Conservation (phyloP, 805 yeast genomes). For the Candida coquimbonensis region DNA sequence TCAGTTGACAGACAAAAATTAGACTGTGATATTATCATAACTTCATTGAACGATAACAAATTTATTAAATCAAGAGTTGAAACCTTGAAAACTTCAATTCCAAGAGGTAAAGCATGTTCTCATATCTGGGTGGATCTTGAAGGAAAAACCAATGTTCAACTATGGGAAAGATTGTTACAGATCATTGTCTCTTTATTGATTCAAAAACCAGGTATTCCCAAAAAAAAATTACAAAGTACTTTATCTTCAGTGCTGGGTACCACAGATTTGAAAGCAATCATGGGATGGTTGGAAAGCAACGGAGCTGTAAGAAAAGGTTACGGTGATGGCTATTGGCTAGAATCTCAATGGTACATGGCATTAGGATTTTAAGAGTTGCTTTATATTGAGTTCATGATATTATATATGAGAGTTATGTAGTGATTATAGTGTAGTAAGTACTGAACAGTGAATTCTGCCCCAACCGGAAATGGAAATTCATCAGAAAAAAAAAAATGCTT, state of each 20-base stretch:
- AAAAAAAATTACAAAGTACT: constrained; percentile 17
- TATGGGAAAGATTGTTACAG: constrained; percentile 56
- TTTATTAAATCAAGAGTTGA: constrained; percentile 5
- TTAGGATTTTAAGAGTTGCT: constrained; percentile 24
- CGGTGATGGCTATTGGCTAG: constrained; percentile 36
- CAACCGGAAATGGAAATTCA: not conserved
- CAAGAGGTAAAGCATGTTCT: constrained; percentile 55
- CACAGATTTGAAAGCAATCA: constrained; percentile 31
- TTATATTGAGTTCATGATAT: not conserved
- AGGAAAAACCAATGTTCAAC: constrained; percentile 48
- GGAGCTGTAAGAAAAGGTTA: constrained; percentile 29
- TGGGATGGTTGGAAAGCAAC: constrained; percentile 40
- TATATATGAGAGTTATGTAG: not conserved
- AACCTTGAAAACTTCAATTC: constrained; percentile 34
- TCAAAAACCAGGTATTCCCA: constrained; percentile 49
- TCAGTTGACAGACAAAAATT: constrained; percentile 59
- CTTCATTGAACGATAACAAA: constrained; percentile 9
- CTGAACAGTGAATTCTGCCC: not conserved
- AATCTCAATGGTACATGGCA: constrained; percentile 38
- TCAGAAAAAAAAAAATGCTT: not conserved
- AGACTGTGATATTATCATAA: constrained; percentile 54
- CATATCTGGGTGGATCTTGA: constrained; percentile 64
- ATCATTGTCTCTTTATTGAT: constrained; percentile 39
- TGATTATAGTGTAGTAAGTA: not conserved
- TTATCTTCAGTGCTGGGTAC: constrained; percentile 13